Conservation (phyloP, 208 protist genomes). For the Leishmania major region DNA sequence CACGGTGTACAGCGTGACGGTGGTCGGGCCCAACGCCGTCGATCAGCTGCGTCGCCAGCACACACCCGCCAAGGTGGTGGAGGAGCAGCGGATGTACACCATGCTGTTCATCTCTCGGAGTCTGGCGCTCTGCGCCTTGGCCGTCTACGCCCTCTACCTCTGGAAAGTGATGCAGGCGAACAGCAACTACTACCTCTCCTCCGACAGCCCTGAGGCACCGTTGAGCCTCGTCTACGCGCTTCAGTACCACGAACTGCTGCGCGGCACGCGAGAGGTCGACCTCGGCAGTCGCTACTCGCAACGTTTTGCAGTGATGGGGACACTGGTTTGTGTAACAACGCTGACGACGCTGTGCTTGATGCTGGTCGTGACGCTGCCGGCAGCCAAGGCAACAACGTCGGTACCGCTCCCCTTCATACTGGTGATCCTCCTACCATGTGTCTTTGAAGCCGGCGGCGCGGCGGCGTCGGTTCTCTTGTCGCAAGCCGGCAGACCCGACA, state of each 20-base stretch:
- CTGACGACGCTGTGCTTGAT: slow-evolving; percentile 12
- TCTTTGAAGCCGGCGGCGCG: slow-evolving; percentile 57
- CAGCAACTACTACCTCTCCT: slow-evolving; percentile 44
- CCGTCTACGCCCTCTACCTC: slow-evolving; percentile 44
- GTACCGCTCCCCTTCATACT: slow-evolving; percentile 56
- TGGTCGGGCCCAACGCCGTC: slow-evolving; percentile 18
- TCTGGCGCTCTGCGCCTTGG: slow-evolving; percentile 32
- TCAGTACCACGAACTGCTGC: slow-evolving; percentile 38
- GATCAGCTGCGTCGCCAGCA: slow-evolving; percentile 14
- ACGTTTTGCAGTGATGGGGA: slow-evolving; percentile 32
- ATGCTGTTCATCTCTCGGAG: slow-evolving; percentile 43
- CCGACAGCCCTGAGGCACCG: slow-evolving; percentile 40
- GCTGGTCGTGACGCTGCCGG: slow-evolving; percentile 45
- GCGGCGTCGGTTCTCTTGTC: slow-evolving; percentile 63
- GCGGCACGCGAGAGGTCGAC: slow-evolving; percentile 15
- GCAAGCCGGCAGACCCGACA: slow-evolving; percentile 68
- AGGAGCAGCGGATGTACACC: slow-evolving; percentile 21
- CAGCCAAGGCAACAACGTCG: slow-evolving; percentile 17
- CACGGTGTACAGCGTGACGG: slow-evolving; percentile 44
- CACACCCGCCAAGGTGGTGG: slow-evolving; percentile 5
- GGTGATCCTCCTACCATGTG: slow-evolving; percentile 63
- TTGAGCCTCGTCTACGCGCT: slow-evolving; percentile 42
- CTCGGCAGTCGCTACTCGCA: slow-evolving; percentile 38
- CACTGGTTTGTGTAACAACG: slow-evolving; percentile 24
- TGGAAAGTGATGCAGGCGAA: slow-evolving; percentile 37